phyloP scores from a whole-genome alignment of 2,329 filamentous ascomycete genomes.

The Scytalidium lignicola region DNA sequence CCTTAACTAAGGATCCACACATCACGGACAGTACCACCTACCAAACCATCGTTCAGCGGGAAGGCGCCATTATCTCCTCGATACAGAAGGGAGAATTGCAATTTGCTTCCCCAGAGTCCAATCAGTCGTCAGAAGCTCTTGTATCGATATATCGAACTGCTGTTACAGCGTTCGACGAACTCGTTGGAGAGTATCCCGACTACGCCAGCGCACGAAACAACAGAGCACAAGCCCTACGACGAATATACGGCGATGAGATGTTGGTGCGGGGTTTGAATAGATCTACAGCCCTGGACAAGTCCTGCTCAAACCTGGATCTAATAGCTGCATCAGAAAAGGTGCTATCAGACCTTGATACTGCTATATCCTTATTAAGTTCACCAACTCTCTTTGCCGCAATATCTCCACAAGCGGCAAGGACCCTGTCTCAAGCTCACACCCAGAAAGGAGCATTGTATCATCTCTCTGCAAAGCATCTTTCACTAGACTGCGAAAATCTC shows the following conservation, averaged over 20 bases:
- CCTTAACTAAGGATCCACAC: conserved; percentile 50
- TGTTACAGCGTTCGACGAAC: conserved; percentile 43
- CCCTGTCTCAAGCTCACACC: conserved; percentile 65
- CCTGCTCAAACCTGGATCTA: conserved; percentile 38
- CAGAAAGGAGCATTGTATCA: conserved; percentile 65
- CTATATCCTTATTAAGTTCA: conserved; percentile 56
- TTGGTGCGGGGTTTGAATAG: conserved; percentile 36
- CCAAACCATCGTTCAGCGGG: conserved; percentile 41
- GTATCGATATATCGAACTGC: conserved; percentile 41
- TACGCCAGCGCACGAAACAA: conserved; percentile 75
- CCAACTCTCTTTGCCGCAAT: conserved; percentile 44
- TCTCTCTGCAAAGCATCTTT: conserved; percentile 42
- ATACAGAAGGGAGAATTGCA: conserved; percentile 53
- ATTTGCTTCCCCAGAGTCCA: conserved; percentile 34
- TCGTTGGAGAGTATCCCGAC: conserved; percentile 53
- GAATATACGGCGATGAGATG: conserved; percentile 57
- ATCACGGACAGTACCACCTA: conserved; percentile 47
- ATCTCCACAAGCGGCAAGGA: conserved; percentile 59
- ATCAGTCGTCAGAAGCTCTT: conserved; percentile 21
- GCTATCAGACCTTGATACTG: conserved; percentile 50
- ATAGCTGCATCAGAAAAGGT: conserved; percentile 35
- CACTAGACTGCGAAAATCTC: conserved; percentile 28
- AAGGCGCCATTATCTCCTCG: conserved; percentile 47
- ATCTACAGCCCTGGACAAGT: conserved; percentile 19
- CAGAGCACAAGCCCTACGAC: conserved; percentile 60